Conservation (phyloP, 306 rosid species). For the Argentina anserina region DNA sequence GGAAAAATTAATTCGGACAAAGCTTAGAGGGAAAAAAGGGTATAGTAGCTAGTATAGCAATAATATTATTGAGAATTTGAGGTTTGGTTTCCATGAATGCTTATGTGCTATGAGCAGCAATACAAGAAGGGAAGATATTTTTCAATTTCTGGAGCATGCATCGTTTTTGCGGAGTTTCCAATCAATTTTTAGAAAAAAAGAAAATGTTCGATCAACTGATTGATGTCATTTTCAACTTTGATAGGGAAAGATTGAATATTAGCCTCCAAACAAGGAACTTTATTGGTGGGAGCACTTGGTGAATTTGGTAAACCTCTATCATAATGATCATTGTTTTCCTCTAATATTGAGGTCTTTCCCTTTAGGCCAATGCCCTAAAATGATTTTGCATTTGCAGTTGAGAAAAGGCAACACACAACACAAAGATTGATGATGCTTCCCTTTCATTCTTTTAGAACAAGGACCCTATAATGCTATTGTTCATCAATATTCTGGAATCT, state of each 20-base stretch:
- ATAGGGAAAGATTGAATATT: not conserved
- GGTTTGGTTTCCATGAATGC: not conserved
- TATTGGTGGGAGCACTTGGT: conserved; percentile 6
- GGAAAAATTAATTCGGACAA: not conserved
- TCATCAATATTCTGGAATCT: not conserved
- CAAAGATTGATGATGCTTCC: conserved; percentile 10
- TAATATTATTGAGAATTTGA: not conserved
- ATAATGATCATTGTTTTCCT: not conserved
- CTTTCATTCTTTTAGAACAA: not conserved
- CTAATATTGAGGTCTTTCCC: not conserved
- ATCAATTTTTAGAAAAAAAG: not conserved
- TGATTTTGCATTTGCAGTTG: not conserved
- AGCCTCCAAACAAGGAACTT: conserved; percentile 4
- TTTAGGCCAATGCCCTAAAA: not conserved
- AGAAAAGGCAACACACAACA: not conserved
- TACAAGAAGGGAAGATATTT: not conserved
- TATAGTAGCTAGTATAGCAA: not conserved
- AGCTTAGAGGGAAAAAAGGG: not conserved
- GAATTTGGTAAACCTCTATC: not conserved
- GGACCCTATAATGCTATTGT: not conserved
- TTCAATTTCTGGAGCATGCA: not conserved
- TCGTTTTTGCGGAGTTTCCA: not conserved
- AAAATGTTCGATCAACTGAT: conserved; percentile 2
- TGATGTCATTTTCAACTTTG: conserved; percentile 16
- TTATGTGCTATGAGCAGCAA: not conserved